A percentile compares a stretch with the other conserved stretches of the same genome.
phyloP scores from a whole-genome alignment of 352 stramenopile species.

The Globisporangium cederbergense region DNA sequence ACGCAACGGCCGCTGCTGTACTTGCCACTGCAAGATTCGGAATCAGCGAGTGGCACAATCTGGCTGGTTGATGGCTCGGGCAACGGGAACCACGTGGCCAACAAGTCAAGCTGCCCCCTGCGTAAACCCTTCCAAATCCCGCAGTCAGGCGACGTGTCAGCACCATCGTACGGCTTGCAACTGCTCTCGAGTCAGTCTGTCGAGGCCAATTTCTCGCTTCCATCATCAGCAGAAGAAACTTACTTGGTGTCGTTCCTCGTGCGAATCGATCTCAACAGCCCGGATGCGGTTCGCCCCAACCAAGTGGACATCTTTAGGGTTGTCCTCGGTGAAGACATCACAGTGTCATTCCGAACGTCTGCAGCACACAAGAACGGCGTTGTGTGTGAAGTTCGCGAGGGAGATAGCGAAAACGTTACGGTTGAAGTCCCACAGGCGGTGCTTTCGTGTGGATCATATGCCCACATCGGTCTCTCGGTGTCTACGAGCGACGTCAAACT shows the following conservation, averaged over 20 bases:
- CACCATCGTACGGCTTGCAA: constrained; percentile 34
- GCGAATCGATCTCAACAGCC: constrained; percentile 23
- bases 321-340: constrained; percentile 1
- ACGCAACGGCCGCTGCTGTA: constrained; percentile 40
- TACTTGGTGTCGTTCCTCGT: constrained; percentile 45
- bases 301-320: constrained; percentile 20
- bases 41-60: constrained; percentile 4
- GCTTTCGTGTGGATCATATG: constrained; percentile 17
- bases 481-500: constrained; percentile 4
- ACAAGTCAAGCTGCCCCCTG: constrained; percentile 26
- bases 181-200: constrained; percentile 25
- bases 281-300: neutral
- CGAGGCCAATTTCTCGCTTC: constrained; percentile 15
- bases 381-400: constrained; percentile 3
- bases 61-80: constrained; percentile 56
- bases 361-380: neutral
- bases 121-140: constrained; percentile 62
- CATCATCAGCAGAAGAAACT: neutral
- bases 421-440: neutral
- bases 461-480: constrained; percentile 16
- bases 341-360: constrained; percentile 4
- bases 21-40: constrained; percentile 55
- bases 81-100: constrained; percentile 33
- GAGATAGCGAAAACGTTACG: neutral
- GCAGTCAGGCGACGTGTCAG: neutral